A percentile compares a stretch with the other conserved stretches of the same genome.
Conservation (phyloP, 192 early-diverging fungal species). For the Backusella tuberculispora region DNA sequence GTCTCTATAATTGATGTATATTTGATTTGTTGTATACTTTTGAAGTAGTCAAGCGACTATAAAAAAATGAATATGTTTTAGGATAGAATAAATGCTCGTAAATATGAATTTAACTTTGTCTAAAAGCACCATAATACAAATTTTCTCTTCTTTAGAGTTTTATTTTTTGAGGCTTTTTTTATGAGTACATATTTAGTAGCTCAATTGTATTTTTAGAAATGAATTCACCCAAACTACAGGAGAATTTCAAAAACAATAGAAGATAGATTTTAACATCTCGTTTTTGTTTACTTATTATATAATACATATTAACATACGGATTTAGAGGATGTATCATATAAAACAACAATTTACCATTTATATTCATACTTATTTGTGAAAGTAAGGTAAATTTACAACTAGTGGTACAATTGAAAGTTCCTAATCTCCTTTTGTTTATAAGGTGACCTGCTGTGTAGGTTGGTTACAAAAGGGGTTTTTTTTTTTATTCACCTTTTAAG, state of each 20-base stretch:
- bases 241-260: background rate
- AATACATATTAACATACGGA: background rate
- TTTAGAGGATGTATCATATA: background rate
- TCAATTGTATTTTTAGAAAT: no score
- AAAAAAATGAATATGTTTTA: no score
- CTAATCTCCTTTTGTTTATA: slow-evolving; percentile 2
- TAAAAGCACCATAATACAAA: no score
- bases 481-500: background rate
- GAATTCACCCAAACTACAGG: no score
- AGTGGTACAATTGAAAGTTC: background rate
- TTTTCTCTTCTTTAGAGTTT: no score
- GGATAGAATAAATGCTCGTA: no score
- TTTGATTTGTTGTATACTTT: no score
- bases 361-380: background rate
- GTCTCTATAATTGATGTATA: no score
- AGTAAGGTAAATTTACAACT: background rate
- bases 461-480: background rate
- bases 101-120: no score
- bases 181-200: no score
- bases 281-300: background rate
- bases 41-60: no score
- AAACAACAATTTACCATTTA: background rate
- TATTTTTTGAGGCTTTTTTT: no score
- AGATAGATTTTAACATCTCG: background rate
- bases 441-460: background rate